Evolutionary conservation across 2,329 filamentous ascomycete genomes (phyloP), one percentile per base, ranked within the genome.

Genomic region (Dothidotthia symphoricarpi): DNA sequence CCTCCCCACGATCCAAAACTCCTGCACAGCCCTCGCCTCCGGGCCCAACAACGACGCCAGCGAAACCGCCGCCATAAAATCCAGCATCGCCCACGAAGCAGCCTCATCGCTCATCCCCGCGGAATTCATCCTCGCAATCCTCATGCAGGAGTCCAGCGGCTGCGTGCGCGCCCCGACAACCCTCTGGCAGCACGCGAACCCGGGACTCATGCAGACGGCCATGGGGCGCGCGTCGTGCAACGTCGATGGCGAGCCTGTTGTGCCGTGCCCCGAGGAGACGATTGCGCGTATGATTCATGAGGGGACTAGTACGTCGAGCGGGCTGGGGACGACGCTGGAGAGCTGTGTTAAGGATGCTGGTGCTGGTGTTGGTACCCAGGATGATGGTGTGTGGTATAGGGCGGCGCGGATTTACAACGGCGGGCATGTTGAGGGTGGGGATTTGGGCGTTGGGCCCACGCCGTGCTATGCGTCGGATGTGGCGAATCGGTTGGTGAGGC

Each of bases 401-500:
- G 72, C 69, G 0, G 70, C 72, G n/a, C 62, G 73, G 24, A 67
- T 70, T 24, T 77, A 76, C 62, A 77, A 77, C 54, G 71, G 70
- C n/a, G 74, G 74, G 12, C 59, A 55, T 15, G 49, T 57, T 26
- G 43, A 44, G 8, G 61, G 48, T 31, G 60, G 56, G 25, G 64
- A 73, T 45, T 54, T 71, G 6, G 63, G 68, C 27, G 60, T 65
- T 36, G 70, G 70, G 29, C 51, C 55, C 24, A 75, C 73, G 13
- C 66, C 69, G 44, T 77, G 74, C 63, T 79, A 79, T 53, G 64
- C 69, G 7, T 68, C 63, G 13, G 75, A 78, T 45, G 62, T 78
- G 45, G 75, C 76, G 31, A 76, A 75, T 51, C 63, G 72, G 29
- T 57, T 75, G 28, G 57, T 12, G 68, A 71, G 10, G 59, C 59